phyloP scores from a whole-genome alignment of 2,329 filamentous ascomycete species.

The Bimuria novae-zelandiae region DNA sequence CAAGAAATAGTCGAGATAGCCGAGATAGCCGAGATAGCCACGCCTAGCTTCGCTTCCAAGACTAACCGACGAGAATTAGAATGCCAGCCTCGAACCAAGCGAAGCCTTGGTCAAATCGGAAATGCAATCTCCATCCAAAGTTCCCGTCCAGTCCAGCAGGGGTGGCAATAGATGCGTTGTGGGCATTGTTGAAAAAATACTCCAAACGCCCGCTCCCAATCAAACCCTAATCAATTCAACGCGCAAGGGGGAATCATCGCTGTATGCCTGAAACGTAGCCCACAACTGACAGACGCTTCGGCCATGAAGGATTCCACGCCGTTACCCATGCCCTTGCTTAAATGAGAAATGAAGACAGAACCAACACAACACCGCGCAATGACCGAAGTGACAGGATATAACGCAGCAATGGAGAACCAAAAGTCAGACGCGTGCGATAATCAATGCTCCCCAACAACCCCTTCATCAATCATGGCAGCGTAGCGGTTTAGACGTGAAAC shows the following conservation, averaged over 20 bases:
- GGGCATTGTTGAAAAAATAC: constrained; percentile 12
- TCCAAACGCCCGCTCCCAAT: constrained; percentile 36
- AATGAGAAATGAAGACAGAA: constrained; percentile 41
- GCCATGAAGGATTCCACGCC: constrained; percentile 43
- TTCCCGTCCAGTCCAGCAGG: constrained; percentile 21
- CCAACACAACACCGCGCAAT: constrained; percentile 48
- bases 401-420: constrained; percentile 42
- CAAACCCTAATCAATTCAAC: constrained; percentile 41
- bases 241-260: constrained; percentile 51
- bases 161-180: constrained; percentile 14
- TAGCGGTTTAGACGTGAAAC: constrained; percentile 16
- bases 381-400: constrained; percentile 50
- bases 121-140: constrained; percentile 25
- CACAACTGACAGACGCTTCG: constrained; percentile 40
- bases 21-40: constrained; percentile 18
- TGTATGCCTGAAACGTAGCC: constrained; percentile 49
- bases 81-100: constrained; percentile 14
- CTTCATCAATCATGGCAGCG: constrained; percentile 43
- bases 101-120: constrained; percentile 14
- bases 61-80: constrained; percentile 13
- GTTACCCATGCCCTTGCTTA: constrained; percentile 47
- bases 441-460: constrained; percentile 39
- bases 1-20: constrained; percentile 22
- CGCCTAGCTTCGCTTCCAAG: constrained; percentile 16
- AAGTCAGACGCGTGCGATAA: constrained; percentile 36